Conservation (phyloP, 2,329 filamentous ascomycete species). For the Tympanopsis confertula region DNA sequence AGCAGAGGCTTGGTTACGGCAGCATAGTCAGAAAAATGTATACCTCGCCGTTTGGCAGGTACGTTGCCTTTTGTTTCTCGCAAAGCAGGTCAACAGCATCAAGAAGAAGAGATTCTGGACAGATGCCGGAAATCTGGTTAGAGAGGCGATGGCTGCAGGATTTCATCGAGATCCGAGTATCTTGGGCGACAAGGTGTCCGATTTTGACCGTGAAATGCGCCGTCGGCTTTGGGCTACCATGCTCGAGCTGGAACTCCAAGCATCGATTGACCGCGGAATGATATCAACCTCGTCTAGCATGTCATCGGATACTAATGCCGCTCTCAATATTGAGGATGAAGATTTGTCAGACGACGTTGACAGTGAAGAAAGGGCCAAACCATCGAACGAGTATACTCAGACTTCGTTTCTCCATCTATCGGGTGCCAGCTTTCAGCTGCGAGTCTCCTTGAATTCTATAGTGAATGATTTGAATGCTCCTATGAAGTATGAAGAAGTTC, state of each 20-base stretch:
- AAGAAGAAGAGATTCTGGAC: conserved; percentile 40
- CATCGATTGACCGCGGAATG: conserved; percentile 36
- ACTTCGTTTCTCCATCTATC: background rate
- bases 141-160: conserved; percentile 44
- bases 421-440: background rate
- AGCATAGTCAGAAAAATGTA: conserved; percentile 50
- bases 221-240: conserved; percentile 44
- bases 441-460: conserved; percentile 11
- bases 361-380: too few species aligned
- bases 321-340: conserved; percentile 36
- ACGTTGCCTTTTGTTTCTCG: conserved; percentile 36
- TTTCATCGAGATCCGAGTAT: conserved; percentile 42
- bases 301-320: conserved; percentile 36
- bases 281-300: conserved; percentile 30
- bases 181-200: conserved; percentile 31
- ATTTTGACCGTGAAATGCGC: conserved; percentile 37
- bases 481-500: conserved; percentile 18
- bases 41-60: conserved; percentile 48
- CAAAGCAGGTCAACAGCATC: conserved; percentile 32
- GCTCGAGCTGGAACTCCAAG: conserved; percentile 38
- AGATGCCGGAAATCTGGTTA: conserved; percentile 33
- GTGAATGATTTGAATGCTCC: conserved; percentile 15
- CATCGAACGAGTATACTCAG: background rate
- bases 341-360: background rate
- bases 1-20: conserved; percentile 35